These are phyloP conservation scores for Cladosporium velox DNA, from an alignment of 2,329 filamentous ascomycete genomes.

Conservation along the genomic window DNA sequence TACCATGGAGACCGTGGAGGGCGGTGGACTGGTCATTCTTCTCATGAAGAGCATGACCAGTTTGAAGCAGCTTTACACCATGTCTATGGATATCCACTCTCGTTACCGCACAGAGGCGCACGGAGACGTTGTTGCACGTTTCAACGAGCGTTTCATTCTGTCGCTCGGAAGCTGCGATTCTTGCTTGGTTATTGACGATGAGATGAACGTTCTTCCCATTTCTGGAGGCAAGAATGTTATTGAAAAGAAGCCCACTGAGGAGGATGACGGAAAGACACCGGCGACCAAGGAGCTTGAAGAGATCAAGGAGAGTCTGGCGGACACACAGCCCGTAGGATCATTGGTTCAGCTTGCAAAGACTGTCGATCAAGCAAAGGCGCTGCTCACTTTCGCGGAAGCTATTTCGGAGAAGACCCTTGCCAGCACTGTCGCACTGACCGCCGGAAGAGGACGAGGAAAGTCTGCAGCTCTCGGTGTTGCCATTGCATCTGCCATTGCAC, in stretches of 20 bases:
- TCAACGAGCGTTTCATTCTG: slow-evolving; percentile 96
- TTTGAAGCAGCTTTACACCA: slow-evolving; percentile 92
- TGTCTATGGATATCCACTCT: slow-evolving; percentile 97
- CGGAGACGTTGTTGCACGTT: slow-evolving; percentile 88
- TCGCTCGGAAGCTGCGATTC: slow-evolving; percentile 93
- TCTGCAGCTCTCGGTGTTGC: slow-evolving; percentile 94
- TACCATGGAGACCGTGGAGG: slow-evolving; percentile 96
- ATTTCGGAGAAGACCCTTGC: slow-evolving; percentile 94
- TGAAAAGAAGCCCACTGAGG: slow-evolving; percentile 74
- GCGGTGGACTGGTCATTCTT: slow-evolving; percentile 86
- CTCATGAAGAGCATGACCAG: slow-evolving; percentile 95
- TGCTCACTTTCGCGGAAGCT: slow-evolving; percentile 95
- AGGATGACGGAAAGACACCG: slow-evolving; percentile 70
- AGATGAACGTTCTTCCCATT: slow-evolving; percentile 94
- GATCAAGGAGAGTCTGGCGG: slow-evolving; percentile 84
- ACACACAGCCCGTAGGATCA: slow-evolving; percentile 82
- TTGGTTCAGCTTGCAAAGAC: slow-evolving; percentile 84
- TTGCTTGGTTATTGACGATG: slow-evolving; percentile 94
- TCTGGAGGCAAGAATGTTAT: slow-evolving; percentile 91
- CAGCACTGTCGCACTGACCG: slow-evolving; percentile 90
- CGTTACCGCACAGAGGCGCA: slow-evolving; percentile 96
- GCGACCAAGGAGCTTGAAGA: slow-evolving; percentile 74
- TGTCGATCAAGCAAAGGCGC: slow-evolving; percentile 91
- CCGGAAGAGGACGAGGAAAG: slow-evolving; percentile 92
- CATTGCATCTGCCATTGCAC: slow-evolving; percentile 88